phyloP scores from a whole-genome alignment of 257 asterid genomes.

The Linaria vulgaris region DNA sequence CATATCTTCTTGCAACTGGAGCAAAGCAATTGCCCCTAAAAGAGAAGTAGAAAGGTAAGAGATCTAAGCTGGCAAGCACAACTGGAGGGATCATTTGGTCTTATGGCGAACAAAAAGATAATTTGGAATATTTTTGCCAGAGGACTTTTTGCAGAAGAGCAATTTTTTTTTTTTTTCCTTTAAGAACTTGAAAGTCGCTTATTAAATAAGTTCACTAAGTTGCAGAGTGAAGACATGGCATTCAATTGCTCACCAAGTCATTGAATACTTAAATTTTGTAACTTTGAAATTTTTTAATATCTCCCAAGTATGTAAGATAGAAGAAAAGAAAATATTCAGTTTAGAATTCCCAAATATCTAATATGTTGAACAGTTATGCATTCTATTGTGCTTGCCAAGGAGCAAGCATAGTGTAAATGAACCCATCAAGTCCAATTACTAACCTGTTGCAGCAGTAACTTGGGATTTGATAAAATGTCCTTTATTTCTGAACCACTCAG shows the following conservation, averaged over 20 bases:
- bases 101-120: too few species aligned
- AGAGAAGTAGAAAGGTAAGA: background rate
- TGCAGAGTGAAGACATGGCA: background rate
- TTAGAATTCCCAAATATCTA: constrained; percentile 1
- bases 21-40: constrained; percentile 90
- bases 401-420: constrained; percentile 4
- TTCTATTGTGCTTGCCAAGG: constrained; percentile 7
- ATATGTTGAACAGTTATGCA: background rate
- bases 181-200: too few species aligned
- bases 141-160: too few species aligned
- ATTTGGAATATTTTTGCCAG: too few species aligned
- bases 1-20: constrained; percentile 97
- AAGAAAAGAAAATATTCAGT: constrained; percentile 5
- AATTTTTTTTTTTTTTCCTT: too few species aligned
- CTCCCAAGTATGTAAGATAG: constrained; percentile 7
- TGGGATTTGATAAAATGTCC: constrained; percentile 97
- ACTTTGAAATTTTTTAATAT: constrained; percentile 6
- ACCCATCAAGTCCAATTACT: constrained; percentile 19
- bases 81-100: too few species aligned
- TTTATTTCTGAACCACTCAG: constrained; percentile 99
- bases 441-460: constrained; percentile 99
- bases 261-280: constrained; percentile 11
- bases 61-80: too few species aligned
- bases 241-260: constrained; percentile 13
- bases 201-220: background rate